Percentiles rank a stretch among this genome's conserved stretches.
These are phyloP conservation scores for Corylus heterophylla DNA, from an alignment of 306 rosid genomes.

Conservation along the genomic window DNA sequence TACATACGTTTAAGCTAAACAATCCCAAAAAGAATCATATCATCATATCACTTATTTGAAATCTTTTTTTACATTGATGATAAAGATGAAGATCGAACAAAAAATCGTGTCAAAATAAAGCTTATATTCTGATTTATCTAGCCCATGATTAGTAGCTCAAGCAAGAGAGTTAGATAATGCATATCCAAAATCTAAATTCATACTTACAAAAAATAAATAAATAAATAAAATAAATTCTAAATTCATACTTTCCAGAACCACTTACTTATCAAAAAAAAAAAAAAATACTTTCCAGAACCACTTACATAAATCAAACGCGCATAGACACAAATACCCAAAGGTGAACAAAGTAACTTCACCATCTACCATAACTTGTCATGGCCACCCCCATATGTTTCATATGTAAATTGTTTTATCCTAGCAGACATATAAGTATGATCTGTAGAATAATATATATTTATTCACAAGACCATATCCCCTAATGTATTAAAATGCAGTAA, in stretches of 20 bases:
- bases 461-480: not conserved
- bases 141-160: not conserved
- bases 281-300: no score
- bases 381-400: no score
- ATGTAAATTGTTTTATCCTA: not conserved
- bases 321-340: not conserved
- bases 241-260: no score
- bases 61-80: not conserved
- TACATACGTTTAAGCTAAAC: not conserved
- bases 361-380: not conserved
- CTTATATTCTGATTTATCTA: not conserved
- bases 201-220: no score
- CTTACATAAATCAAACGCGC: not conserved
- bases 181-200: not conserved
- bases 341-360: not conserved
- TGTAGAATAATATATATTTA: not conserved
- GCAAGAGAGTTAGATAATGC: not conserved
- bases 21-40: not conserved
- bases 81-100: slow-evolving; percentile 1
- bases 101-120: not conserved
- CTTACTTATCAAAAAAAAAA: no score
- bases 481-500: not conserved
- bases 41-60: not conserved
- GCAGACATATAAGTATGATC: not conserved
- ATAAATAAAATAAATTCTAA: no score